phyloP scores from a whole-genome alignment of 257 asterid species.

The Nicotiana benthamiana region DNA sequence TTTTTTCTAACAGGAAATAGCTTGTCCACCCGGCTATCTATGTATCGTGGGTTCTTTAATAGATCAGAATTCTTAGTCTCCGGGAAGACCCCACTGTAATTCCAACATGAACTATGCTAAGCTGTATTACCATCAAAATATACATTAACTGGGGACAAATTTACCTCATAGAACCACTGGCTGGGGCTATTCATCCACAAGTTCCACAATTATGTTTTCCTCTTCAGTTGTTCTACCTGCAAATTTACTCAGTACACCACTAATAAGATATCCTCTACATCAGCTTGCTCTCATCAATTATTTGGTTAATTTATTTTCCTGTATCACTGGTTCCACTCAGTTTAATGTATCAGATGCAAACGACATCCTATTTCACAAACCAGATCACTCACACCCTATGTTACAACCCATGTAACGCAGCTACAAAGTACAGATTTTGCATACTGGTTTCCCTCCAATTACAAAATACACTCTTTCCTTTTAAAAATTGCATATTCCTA shows the following conservation, averaged over 20 bases:
- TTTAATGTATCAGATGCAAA: too few relatives aligned
- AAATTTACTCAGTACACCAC: neutral
- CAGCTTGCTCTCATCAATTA: too few relatives aligned
- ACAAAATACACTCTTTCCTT: too few relatives aligned
- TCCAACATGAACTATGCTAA: constrained; percentile 3
- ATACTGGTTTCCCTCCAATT: too few relatives aligned
- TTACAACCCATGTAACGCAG: too few relatives aligned
- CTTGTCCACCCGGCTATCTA: constrained; percentile 49
- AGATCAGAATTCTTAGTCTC: constrained; percentile 40
- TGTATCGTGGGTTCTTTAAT: constrained; percentile 40
- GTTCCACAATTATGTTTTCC: constrained; percentile 28
- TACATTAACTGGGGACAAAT: neutral
- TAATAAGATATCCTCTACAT: too few relatives aligned
- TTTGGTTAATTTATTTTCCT: too few relatives aligned
- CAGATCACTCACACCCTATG: too few relatives aligned
- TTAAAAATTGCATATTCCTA: too few relatives aligned
- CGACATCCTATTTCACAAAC: too few relatives aligned
- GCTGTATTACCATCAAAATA: neutral
- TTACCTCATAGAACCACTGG: constrained; percentile 34
- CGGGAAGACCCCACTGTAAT: constrained; percentile 35
- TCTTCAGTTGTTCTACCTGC: constrained; percentile 78
- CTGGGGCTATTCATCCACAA: constrained; percentile 38
- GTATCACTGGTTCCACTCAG: too few relatives aligned
- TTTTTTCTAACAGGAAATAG: constrained; percentile 58
- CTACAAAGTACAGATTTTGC: too few relatives aligned